A percentile compares a stretch with the other conserved stretches of the same genome.
These are phyloP conservation scores for Botrytis cinerea DNA, from an alignment of 2,329 filamentous ascomycete genomes.

Conservation along the genomic window DNA sequence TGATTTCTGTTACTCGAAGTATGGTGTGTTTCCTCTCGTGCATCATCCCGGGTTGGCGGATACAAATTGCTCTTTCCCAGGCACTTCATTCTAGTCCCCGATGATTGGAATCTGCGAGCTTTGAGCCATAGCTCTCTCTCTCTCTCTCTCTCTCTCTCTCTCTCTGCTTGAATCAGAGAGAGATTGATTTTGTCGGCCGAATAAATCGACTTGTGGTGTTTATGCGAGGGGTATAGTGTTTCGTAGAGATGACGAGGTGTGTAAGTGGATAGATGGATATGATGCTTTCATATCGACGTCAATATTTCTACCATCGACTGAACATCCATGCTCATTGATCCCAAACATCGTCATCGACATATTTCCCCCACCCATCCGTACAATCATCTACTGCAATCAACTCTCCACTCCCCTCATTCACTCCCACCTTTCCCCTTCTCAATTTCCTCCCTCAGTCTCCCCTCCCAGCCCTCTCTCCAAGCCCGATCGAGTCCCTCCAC, in stretches of 20 bases:
- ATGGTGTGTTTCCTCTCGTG: not conserved
- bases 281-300: not conserved
- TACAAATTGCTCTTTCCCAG: not conserved
- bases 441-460: conserved; percentile 63
- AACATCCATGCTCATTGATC: not conserved
- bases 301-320: not conserved
- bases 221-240: not conserved
- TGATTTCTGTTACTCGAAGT: not conserved
- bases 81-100: not conserved
- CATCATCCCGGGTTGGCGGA: not conserved
- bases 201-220: not conserved
- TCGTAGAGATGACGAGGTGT: not conserved
- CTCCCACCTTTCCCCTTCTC: conserved; percentile 30
- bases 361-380: not conserved
- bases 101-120: not conserved
- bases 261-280: not conserved
- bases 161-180: not conserved
- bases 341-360: not conserved
- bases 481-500: conserved; percentile 76
- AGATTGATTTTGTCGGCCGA: not conserved
- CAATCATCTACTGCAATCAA: too few relatives aligned
- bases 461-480: conserved; percentile 74
- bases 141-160: not conserved
- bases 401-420: not conserved
- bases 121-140: not conserved